phyloP scores from a whole-genome alignment of 1,284 basidiomycete genomes.

The Rhizopogon parksii region DNA sequence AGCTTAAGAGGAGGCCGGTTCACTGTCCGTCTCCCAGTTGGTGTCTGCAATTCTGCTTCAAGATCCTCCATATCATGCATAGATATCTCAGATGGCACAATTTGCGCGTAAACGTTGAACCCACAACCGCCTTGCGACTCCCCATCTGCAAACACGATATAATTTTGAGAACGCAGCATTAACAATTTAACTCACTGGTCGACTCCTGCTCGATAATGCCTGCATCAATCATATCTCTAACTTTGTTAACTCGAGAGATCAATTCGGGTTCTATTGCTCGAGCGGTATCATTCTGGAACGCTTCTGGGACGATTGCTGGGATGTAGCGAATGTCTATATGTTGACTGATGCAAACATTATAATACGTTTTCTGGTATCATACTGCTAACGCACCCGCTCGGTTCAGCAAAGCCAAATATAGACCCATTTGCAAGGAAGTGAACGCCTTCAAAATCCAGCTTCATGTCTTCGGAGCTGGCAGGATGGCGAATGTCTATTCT shows the following conservation, averaged over 20 bases:
- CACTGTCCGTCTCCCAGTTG: conserved; percentile 61
- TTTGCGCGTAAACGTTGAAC: conserved; percentile 59
- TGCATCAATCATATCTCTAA: conserved; percentile 56
- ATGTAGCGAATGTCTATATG: conserved; percentile 62
- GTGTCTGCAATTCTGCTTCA: conserved; percentile 63
- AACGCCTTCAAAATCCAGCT: conserved; percentile 70
- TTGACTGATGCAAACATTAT: conserved; percentile 31
- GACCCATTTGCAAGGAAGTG: conserved; percentile 75
- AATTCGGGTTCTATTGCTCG: conserved; percentile 63
- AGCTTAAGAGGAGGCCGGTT: conserved; percentile 49
- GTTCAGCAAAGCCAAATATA: conserved; percentile 68
- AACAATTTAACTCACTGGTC: conserved; percentile 13
- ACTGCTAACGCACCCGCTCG: conserved; percentile 45
- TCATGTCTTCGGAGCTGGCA: conserved; percentile 46
- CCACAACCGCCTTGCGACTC: conserved; percentile 37
- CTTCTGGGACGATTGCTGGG: conserved; percentile 55
- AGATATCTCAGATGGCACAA: conserved; percentile 47
- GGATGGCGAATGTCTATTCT: conserved; percentile 59
- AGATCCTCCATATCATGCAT: conserved; percentile 54
- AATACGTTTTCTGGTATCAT: background rate
- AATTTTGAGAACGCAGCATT: background rate
- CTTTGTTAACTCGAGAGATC: conserved; percentile 46
- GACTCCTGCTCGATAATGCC: conserved; percentile 51
- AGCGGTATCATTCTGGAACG: conserved; percentile 53
- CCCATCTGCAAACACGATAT: conserved; percentile 9